phyloP scores from a whole-genome alignment of 371 early-diverging fungal species.

The Circinella umbellata region DNA sequence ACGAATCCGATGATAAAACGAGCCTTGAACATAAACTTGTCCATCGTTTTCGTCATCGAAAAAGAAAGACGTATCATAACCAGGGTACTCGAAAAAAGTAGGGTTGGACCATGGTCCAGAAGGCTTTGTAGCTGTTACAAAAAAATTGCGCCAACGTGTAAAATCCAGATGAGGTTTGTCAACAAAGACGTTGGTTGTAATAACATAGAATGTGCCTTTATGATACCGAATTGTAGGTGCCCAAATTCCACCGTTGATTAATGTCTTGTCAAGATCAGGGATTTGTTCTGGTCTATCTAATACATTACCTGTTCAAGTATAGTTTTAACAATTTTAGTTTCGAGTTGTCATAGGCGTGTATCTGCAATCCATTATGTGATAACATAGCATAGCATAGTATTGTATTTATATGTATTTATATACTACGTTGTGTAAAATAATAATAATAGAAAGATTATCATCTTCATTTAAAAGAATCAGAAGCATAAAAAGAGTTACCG shows the following conservation, averaged over 20 bases:
- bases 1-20: constrained; percentile 19
- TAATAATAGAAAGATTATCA: too few relatives aligned
- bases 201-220: constrained; percentile 23
- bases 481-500: constrained; percentile 8
- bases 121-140: constrained; percentile 16
- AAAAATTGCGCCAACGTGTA: constrained; percentile 19
- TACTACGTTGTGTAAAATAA: too few relatives aligned
- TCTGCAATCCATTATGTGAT: too few relatives aligned
- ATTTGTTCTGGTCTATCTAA: constrained; percentile 23
- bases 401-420: too few relatives aligned
- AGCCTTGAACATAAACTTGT: constrained; percentile 21
- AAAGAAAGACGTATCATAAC: constrained; percentile 22
- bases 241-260: constrained; percentile 31
- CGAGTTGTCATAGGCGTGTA: too few relatives aligned
- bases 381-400: too few relatives aligned
- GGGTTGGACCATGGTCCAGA: constrained; percentile 30
- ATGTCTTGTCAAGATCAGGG: constrained; percentile 13
- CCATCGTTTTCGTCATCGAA: constrained; percentile 16
- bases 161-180: constrained; percentile 11
- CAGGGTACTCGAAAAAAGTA: constrained; percentile 24
- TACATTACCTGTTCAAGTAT: constrained; percentile 19
- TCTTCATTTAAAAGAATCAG: too few relatives aligned
- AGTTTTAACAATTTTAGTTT: too few relatives aligned
- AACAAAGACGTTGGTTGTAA: constrained; percentile 18
- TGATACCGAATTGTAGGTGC: constrained; percentile 32